A percentile compares a stretch with the other conserved stretches of the same genome.
phyloP scores from a whole-genome alignment of 2,329 filamentous ascomycete genomes.

The Ophiocordyceps sinensis region DNA sequence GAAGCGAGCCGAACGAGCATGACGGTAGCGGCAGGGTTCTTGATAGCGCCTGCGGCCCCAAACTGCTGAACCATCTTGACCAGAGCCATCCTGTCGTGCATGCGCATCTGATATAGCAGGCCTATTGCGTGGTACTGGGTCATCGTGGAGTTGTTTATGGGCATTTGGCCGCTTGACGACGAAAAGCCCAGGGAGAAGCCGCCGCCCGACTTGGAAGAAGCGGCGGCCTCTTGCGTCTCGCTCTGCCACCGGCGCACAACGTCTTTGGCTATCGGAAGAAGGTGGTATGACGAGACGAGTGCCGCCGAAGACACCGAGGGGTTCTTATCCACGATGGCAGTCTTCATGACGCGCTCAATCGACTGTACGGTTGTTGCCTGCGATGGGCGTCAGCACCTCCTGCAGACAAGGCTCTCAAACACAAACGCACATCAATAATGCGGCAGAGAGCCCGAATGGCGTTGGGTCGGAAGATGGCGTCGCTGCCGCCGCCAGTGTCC shows the following conservation, averaged over 20 bases:
- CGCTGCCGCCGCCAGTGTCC: slow-evolving; percentile 89
- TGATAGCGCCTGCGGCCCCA: slow-evolving; percentile 76
- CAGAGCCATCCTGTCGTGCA: slow-evolving; percentile 92
- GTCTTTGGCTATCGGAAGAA: slow-evolving; percentile 88
- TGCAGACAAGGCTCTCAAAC: background rate
- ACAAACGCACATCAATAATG: slow-evolving; percentile 71
- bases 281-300: slow-evolving; percentile 91
- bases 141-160: slow-evolving; percentile 93
- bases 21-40: slow-evolving; percentile 84
- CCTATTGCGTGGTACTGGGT: slow-evolving; percentile 98
- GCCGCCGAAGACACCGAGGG: slow-evolving; percentile 94
- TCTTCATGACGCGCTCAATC: slow-evolving; percentile 97
- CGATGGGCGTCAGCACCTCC: slow-evolving; percentile 11
- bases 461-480: slow-evolving; percentile 87
- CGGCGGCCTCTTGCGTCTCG: slow-evolving; percentile 93
- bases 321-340: slow-evolving; percentile 97
- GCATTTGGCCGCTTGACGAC: slow-evolving; percentile 57
- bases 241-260: slow-evolving; percentile 96
- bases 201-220: slow-evolving; percentile 72
- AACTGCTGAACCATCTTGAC: slow-evolving; percentile 99
- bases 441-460: slow-evolving; percentile 90
- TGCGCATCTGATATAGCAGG: slow-evolving; percentile 92
- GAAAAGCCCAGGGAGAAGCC: slow-evolving; percentile 88
- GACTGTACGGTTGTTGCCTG: slow-evolving; percentile 90
- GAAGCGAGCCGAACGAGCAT: slow-evolving; percentile 87